Conservation (phyloP, 441 rosid genomes). For the Viola pubescens region DNA sequence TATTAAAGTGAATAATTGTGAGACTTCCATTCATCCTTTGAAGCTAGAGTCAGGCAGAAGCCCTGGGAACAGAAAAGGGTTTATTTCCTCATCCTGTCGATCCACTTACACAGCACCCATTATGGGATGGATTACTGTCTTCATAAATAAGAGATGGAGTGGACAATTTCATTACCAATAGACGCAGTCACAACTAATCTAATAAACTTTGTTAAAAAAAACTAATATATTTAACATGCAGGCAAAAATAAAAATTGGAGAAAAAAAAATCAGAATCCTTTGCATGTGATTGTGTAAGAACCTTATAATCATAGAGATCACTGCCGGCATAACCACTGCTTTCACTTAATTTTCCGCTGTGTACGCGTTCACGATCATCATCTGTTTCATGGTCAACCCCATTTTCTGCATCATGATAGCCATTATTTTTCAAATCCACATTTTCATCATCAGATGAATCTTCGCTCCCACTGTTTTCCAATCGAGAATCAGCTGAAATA, state of each 20-base stretch:
- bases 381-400: constrained; percentile 82
- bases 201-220: neutral
- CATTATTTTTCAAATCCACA: constrained; percentile 54
- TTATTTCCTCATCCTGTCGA: neutral
- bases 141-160: neutral
- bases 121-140: neutral
- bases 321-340: constrained; percentile 83
- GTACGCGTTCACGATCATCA: constrained; percentile 60
- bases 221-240: no score
- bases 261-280: neutral
- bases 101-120: neutral
- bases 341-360: constrained; percentile 90
- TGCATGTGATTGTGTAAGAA: constrained; percentile 20
- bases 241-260: constrained; percentile 2
- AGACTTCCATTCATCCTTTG: neutral
- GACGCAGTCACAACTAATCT: neutral
- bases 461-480: constrained; percentile 87
- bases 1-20: neutral
- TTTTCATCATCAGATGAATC: constrained; percentile 90
- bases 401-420: constrained; percentile 79
- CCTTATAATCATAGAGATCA: constrained; percentile 95
- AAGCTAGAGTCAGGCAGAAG: neutral
- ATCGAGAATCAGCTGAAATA: constrained; percentile 79
- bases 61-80: no score
- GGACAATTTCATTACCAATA: neutral